These are phyloP conservation scores for Pilatotrama ljubarskyi DNA, from an alignment of 768 basidiomycete genomes.

Conservation along the genomic window DNA sequence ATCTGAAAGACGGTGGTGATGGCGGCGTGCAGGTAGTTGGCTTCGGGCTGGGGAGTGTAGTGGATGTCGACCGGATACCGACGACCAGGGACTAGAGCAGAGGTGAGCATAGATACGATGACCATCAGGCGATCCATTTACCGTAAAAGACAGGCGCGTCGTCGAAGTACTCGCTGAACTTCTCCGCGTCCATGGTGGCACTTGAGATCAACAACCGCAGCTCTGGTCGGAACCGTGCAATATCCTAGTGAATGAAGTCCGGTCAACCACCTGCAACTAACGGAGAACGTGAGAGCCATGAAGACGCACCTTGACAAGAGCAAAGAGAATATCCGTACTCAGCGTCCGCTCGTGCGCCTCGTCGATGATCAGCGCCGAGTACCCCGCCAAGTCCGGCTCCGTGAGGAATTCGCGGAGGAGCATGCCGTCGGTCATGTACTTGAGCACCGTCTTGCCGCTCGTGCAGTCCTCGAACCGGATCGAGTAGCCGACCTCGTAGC, in stretches of 20 bases:
- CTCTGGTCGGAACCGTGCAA: conserved; percentile 94
- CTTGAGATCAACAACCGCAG: conserved; percentile 91
- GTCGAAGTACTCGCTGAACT: conserved; percentile 98
- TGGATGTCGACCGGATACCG: conserved; percentile 98
- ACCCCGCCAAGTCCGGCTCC: conserved; percentile 94
- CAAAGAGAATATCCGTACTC: conserved; percentile 98
- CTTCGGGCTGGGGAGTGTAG: conserved; percentile 98
- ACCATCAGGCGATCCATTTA: conserved; percentile 36
- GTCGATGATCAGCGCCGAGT: conserved; percentile 94
- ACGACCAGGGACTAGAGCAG: conserved; percentile 81
- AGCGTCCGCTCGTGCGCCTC: conserved; percentile 98
- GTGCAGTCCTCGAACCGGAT: conserved; percentile 99
- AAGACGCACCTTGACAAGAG: conserved; percentile 89
- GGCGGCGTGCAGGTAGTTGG: conserved; percentile 97
- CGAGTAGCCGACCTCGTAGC: conserved; percentile 99
- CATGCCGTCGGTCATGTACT: conserved; percentile 99
- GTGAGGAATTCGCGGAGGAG: conserved; percentile 94
- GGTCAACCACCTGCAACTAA: conserved; percentile 32
- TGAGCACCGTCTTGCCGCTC: conserved; percentile 97
- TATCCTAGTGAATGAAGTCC: conserved; percentile 64
- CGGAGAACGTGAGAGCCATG: conserved; percentile 10
- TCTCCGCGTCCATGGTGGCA: conserved; percentile 97
- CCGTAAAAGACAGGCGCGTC: conserved; percentile 93
- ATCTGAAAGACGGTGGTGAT: conserved; percentile 99
- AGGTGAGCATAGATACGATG: background rate